phyloP scores from a whole-genome alignment of 345 rosid species.

The Eucalyptus cloeziana region DNA sequence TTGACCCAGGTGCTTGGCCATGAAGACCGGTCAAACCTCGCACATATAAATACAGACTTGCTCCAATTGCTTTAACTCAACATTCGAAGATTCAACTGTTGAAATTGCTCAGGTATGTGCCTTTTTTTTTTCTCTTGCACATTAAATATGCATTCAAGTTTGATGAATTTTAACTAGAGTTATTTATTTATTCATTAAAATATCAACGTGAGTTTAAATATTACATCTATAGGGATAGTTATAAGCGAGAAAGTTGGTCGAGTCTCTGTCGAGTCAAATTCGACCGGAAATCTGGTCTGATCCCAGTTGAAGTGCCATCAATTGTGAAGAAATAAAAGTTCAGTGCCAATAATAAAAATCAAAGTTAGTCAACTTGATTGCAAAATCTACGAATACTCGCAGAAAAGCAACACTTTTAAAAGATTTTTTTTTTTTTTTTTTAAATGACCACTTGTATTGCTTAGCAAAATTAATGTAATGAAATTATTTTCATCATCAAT shows the following conservation, averaged over 20 bases:
- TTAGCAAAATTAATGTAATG: not conserved
- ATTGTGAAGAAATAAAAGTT: not conserved
- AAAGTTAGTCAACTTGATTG: not conserved
- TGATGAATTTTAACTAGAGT: not conserved
- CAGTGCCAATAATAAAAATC: not conserved
- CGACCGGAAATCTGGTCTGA: fast-evolving
- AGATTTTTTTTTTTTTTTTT: not conserved
- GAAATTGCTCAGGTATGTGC: not conserved
- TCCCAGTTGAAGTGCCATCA: not conserved
- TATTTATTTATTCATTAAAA: not conserved
- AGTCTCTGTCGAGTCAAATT: not conserved
- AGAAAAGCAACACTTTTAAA: not conserved
- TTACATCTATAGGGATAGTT: not conserved
- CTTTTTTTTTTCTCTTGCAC: not conserved
- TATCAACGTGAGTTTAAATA: not conserved
- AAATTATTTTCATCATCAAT: not conserved
- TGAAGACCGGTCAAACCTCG: not conserved
- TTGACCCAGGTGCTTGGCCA: not conserved
- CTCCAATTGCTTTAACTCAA: not conserved
- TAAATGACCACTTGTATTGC: not conserved
- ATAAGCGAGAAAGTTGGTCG: not conserved
- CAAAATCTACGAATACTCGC: not conserved
- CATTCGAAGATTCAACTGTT: not conserved
- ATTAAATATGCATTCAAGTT: not conserved
- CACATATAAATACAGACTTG: not conserved